Percentiles rank a stretch among this genome's conserved stretches.
phyloP scores from a whole-genome alignment of 2,329 filamentous ascomycete species.

The Colletotrichum incanum region DNA sequence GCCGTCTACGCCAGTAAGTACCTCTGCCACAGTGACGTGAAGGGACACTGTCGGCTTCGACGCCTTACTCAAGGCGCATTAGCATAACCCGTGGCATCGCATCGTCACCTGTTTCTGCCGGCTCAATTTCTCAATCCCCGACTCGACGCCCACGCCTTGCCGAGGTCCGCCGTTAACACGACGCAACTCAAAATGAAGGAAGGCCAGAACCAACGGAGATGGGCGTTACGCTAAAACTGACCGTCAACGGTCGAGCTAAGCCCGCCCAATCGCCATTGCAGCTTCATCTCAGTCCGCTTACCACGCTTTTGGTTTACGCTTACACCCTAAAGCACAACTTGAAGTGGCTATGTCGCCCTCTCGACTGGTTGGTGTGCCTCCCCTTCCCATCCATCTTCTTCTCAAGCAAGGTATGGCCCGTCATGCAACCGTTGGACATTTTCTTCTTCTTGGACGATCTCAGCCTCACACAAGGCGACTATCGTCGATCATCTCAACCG shows the following conservation, averaged over 20 bases:
- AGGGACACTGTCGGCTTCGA: not conserved
- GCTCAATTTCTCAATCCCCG: constrained; percentile 17
- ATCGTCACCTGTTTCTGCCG: constrained; percentile 4
- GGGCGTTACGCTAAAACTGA: not conserved
- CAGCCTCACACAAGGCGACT: constrained; percentile 38
- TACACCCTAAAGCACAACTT: constrained; percentile 28
- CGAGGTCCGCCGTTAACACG: constrained; percentile 13
- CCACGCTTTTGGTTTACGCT: constrained; percentile 1
- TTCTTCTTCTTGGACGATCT: constrained; percentile 32
- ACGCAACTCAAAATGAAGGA: not conserved
- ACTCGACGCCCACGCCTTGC: constrained; percentile 21
- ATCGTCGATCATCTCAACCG: constrained; percentile 38
- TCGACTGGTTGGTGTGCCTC: constrained; percentile 18
- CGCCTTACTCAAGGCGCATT: constrained; percentile 26
- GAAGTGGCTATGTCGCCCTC: constrained; percentile 14
- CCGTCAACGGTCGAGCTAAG: constrained; percentile 23
- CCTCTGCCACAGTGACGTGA: constrained; percentile 2
- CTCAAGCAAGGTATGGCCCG: constrained; percentile 17
- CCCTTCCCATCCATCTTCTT: constrained; percentile 3
- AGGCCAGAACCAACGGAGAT: constrained; percentile 11
- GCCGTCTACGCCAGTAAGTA: not conserved
- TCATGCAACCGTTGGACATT: constrained; percentile 22
- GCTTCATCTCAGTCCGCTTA: constrained; percentile 2
- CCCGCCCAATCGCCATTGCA: not conserved
- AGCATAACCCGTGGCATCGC: constrained; percentile 10